Evolutionary conservation across 1,284 basidiomycete species (phyloP).

Genomic region (Tausonia pullulans): DNA sequence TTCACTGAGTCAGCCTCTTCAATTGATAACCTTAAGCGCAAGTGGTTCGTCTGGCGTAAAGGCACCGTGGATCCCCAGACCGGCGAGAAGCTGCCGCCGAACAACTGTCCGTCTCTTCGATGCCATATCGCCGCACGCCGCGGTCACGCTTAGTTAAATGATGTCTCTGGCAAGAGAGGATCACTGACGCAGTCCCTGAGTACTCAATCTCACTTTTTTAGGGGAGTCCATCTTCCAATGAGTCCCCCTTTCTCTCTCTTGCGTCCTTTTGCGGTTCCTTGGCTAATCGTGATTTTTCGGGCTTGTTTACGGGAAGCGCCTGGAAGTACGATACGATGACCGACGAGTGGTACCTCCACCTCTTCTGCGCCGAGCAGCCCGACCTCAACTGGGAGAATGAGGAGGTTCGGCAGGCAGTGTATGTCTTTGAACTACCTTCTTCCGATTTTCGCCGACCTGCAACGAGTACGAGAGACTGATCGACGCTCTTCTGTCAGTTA

Average conservation of each 20-base stretch:
- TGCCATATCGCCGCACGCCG: no score
- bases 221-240: constrained; percentile 20
- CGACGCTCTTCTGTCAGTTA: constrained; percentile 14
- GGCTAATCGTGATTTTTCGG: constrained; percentile 15
- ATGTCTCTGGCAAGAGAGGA: no score
- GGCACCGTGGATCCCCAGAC: constrained; percentile 9
- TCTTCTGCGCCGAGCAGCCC: constrained; percentile 38
- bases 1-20: constrained; percentile 35
- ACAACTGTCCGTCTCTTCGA: constrained; percentile 36
- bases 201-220: constrained; percentile 21
- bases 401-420: constrained; percentile 25
- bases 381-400: constrained; percentile 33
- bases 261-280: no score
- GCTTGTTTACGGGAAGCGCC: constrained; percentile 17
- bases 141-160: no score
- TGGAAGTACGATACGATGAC: constrained; percentile 40
- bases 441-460: no score
- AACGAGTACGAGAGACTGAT: no score
- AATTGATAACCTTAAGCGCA: constrained; percentile 33
- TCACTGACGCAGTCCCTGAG: no score
- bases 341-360: constrained; percentile 39
- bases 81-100: constrained; percentile 31
- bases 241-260: background rate
- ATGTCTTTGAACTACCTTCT: constrained; percentile 1
- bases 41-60: constrained; percentile 39